These are phyloP conservation scores for Sphagnum magellanicum DNA, from an alignment of 228 moss, liverwort and hornwort genomes.

Conservation along the genomic window DNA sequence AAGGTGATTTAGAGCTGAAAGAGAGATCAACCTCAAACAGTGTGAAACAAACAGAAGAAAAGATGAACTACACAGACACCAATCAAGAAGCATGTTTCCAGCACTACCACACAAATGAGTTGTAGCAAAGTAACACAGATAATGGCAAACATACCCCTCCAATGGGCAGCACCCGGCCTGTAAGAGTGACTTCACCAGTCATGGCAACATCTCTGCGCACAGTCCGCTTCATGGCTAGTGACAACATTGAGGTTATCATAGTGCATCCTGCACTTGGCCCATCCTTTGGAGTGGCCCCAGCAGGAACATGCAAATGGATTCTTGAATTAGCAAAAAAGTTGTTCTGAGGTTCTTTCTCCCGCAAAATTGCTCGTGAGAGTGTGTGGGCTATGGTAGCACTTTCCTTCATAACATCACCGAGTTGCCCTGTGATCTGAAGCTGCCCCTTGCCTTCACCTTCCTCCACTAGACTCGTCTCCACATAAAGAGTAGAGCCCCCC, in stretches of 20 bases:
- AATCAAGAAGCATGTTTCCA: not conserved
- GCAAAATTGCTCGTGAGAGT: constrained; percentile 62
- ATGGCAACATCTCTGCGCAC: constrained; percentile 84
- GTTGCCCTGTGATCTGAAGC: constrained; percentile 85
- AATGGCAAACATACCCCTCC: constrained; percentile 60
- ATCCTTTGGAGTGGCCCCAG: constrained; percentile 95
- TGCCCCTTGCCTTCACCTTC: constrained; percentile 84
- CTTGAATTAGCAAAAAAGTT: constrained; percentile 68
- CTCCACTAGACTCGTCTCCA: constrained; percentile 82
- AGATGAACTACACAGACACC: not conserved
- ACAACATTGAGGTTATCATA: constrained; percentile 92
- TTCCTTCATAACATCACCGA: constrained; percentile 98
- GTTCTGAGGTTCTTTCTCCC: constrained; percentile 65
- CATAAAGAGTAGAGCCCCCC: constrained; percentile 92
- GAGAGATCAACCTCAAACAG: too few relatives aligned
- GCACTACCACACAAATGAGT: not conserved
- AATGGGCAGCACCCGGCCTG: constrained; percentile 91
- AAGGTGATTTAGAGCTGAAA: too few relatives aligned
- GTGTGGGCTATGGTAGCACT: constrained; percentile 97
- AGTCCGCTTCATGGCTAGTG: constrained; percentile 66
- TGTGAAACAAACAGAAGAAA: too few relatives aligned
- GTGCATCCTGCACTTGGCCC: constrained; percentile 98
- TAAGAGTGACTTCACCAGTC: constrained; percentile 97
- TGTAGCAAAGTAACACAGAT: not conserved
- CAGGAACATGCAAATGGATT: constrained; percentile 91